A percentile compares a stretch with the other conserved stretches of the same genome.
Evolutionary conservation across 768 basidiomycete species (phyloP).

Genomic region (Mycena venus): DNA sequence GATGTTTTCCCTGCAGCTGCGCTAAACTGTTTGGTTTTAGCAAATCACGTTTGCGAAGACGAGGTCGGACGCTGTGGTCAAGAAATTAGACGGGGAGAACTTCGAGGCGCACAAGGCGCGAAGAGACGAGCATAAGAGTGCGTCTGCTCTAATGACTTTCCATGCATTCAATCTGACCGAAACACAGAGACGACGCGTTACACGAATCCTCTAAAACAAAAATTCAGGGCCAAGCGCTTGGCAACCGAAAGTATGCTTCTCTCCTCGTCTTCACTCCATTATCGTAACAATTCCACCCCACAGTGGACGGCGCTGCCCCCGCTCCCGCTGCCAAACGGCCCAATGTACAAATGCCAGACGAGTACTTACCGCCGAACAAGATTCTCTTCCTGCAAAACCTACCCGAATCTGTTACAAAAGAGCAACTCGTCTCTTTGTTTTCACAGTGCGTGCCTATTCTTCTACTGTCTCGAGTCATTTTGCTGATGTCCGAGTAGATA

Average conservation of each 20-base stretch:
- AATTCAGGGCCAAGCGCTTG: constrained; percentile 84
- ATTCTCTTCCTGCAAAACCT: constrained; percentile 98
- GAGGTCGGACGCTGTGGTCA: constrained; percentile 91
- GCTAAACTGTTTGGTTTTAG: constrained; percentile 54
- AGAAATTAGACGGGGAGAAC: constrained; percentile 73
- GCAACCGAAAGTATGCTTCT: constrained; percentile 79
- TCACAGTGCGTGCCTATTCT: constrained; percentile 74
- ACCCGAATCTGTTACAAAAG: constrained; percentile 93
- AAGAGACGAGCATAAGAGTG: constrained; percentile 90
- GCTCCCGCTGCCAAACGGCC: constrained; percentile 81
- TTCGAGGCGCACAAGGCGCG: constrained; percentile 82
- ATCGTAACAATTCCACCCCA: constrained; percentile 18
- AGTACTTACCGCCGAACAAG: constrained; percentile 99
- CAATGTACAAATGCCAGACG: constrained; percentile 98
- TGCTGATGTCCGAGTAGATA: constrained; percentile 61
- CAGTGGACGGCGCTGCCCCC: constrained; percentile 79
- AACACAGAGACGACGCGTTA: constrained; percentile 81
- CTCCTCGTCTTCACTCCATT: constrained; percentile 7
- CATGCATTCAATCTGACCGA: constrained; percentile 13
- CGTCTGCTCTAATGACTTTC: constrained; percentile 39
- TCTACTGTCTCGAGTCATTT: background rate
- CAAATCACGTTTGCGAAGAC: constrained; percentile 96
- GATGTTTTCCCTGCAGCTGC: background rate
- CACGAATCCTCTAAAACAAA: constrained; percentile 91
- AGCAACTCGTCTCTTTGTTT: constrained; percentile 91